A percentile compares a stretch with the other conserved stretches of the same genome.
phyloP scores from a whole-genome alignment of 31 red algal species.

The Bonnemaisonia californica region DNA sequence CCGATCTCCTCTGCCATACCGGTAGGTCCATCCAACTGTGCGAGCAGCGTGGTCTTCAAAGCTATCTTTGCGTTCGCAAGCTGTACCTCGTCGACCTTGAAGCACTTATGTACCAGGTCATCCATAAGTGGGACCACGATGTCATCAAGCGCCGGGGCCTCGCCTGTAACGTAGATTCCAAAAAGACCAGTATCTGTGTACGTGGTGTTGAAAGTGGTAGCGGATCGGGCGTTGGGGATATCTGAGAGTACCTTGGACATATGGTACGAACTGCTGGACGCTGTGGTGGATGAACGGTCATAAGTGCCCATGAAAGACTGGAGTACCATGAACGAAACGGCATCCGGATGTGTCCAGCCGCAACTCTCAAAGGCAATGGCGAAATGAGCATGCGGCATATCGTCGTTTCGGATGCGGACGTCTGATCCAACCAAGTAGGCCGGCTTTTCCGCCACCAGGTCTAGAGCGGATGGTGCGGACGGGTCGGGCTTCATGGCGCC shows the following conservation, averaged over 20 bases:
- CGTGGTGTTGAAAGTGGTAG: constrained; percentile 93
- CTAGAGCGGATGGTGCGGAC: constrained; percentile 45
- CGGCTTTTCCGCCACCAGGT: constrained; percentile 79
- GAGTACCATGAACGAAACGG: constrained; percentile 96
- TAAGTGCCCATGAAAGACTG: constrained; percentile 92
- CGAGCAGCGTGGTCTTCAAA: constrained; percentile 89
- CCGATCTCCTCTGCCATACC: constrained; percentile 96
- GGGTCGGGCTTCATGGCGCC: constrained; percentile 76
- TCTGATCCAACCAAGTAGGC: constrained; percentile 96
- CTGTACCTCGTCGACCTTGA: constrained; percentile 85
- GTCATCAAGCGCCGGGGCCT: constrained; percentile 90
- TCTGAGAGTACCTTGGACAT: constrained; percentile 52
- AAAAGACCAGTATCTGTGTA: constrained; percentile 99
- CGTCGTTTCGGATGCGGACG: constrained; percentile 95
- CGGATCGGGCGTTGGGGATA: constrained; percentile 61
- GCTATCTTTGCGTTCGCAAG: constrained; percentile 85
- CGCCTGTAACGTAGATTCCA: constrained; percentile 81
- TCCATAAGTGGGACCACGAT: constrained; percentile 76
- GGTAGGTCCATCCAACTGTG: constrained; percentile 82
- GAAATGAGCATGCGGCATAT: constrained; percentile 88
- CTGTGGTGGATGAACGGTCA: constrained; percentile 83
- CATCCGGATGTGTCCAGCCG: constrained; percentile 98
- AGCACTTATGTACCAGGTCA: constrained; percentile 77
- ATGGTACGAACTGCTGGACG: constrained; percentile 72
- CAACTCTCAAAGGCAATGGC: constrained; percentile 96